Conservation (phyloP, 169 alveolate species). For the Plasmodium gaboni region DNA sequence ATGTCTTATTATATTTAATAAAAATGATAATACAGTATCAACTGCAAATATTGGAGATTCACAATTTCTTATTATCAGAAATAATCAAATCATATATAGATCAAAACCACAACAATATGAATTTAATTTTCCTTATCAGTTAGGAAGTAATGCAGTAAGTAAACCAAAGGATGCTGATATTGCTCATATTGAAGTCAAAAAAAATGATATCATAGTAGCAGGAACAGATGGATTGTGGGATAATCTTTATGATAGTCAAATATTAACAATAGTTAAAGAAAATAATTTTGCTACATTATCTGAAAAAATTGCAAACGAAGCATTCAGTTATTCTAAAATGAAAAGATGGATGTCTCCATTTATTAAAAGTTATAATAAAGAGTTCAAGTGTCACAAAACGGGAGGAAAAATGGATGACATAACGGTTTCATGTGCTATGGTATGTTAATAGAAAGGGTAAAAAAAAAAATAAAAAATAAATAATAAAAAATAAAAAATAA, state of each 20-base stretch:
- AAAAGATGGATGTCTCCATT: constrained; percentile 55
- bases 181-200: constrained; percentile 35
- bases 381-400: constrained; percentile 24
- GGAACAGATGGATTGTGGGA: constrained; percentile 55
- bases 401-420: constrained; percentile 53
- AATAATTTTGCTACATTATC: constrained; percentile 29
- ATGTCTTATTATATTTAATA: constrained; percentile 43
- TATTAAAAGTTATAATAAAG: constrained; percentile 37
- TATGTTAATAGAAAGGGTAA: background rate
- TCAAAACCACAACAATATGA: constrained; percentile 20
- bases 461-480: background rate
- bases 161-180: constrained; percentile 30
- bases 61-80: constrained; percentile 39
- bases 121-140: constrained; percentile 16
- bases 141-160: constrained; percentile 20
- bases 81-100: constrained; percentile 23
- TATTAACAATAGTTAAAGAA: constrained; percentile 28
- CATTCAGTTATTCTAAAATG: constrained; percentile 54
- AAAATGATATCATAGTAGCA: constrained; percentile 50
- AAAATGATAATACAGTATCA: constrained; percentile 34
- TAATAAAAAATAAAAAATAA: background rate
- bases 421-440: constrained; percentile 55
- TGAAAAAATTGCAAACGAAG: constrained; percentile 49
- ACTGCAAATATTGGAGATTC: constrained; percentile 48
- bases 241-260: constrained; percentile 39